Base-by-base conservation (phyloP, 768 basidiomycete species). In the Rhizopogon vulgaris region DNA sequence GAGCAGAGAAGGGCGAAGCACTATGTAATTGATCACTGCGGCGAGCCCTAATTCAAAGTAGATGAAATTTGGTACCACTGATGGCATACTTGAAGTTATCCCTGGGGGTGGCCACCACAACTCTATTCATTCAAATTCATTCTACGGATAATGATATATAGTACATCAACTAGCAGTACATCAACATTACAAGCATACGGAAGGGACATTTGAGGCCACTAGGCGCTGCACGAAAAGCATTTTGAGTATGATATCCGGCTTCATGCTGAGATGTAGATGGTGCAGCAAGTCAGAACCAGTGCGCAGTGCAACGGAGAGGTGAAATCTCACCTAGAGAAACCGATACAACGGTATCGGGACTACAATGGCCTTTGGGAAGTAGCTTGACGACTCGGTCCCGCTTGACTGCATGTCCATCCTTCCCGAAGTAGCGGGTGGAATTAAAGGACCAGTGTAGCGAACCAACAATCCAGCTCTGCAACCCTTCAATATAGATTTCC, bases 1-100 rank as follows among this genome's bases (percentile, higher is more conserved):
- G 94, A 96, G 70, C 94, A 96, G 73, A 85, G 79, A 63, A 77
- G 81, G 54, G 92, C 84, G 22, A 80, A 78, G 57, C 75, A 79
- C 53, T 90, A 94, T 72, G 83, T 96, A 41, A 73, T 84, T 49
- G 80, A 86, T 53, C 74, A 71, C 25, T 92, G 89, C 65, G 90
- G 90, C 41, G 30, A 74, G 50, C 73, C 73, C 72, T 42, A 57
- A 41, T 42, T 68, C 71, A 6, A 70, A 72, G 40, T 66, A 62
- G 28, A 63, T 61, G 9, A 69, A 69, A 25, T 72, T 63, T 25
- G 53, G 54, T 2, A 70, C 18, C 28, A 45, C 17, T 45, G 30
- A 7, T 17, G 11, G 10, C 28, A 28, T 8, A 1, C 28, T 17
- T 17, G 25, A 28, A 27, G 41, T 11, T 28, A 42, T 17, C 6